Conservation (phyloP, 108 stramenopile species). For the Chaetoceros tenuissimus region DNA sequence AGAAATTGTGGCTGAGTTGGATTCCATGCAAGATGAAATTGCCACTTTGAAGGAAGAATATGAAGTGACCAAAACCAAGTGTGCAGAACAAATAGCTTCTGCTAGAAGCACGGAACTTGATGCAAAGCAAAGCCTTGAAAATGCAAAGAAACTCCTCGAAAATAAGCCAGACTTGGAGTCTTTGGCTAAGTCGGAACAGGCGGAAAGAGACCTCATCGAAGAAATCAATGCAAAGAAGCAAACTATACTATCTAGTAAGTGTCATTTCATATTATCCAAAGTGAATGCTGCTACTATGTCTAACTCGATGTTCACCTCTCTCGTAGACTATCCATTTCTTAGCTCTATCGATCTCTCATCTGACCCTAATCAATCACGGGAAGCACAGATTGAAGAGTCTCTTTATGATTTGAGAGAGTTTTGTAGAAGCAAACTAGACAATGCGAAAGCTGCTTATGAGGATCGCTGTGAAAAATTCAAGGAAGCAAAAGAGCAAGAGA, state of each 20-base stretch:
- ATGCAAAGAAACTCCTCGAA: neutral
- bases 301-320: too few species aligned
- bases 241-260: neutral
- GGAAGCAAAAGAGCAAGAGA: neutral
- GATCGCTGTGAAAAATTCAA: neutral
- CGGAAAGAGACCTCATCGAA: neutral
- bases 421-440: neutral
- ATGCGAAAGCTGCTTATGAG: neutral
- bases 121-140: too few species aligned
- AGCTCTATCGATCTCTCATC: neutral
- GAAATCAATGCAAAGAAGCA: neutral
- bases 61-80: too few species aligned
- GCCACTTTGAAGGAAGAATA: neutral
- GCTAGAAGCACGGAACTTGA: too few species aligned
- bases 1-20: conserved; percentile 2
- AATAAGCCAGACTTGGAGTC: neutral
- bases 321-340: neutral
- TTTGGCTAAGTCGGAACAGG: neutral
- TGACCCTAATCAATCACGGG: neutral
- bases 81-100: too few species aligned
- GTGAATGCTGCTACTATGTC: too few species aligned
- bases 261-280: neutral
- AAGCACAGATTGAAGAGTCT: neutral
- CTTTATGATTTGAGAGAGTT: neutral
- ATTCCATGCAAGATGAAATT: neutral